Conservation (phyloP, 306 rosid species). For the Prunus kanzakura region DNA sequence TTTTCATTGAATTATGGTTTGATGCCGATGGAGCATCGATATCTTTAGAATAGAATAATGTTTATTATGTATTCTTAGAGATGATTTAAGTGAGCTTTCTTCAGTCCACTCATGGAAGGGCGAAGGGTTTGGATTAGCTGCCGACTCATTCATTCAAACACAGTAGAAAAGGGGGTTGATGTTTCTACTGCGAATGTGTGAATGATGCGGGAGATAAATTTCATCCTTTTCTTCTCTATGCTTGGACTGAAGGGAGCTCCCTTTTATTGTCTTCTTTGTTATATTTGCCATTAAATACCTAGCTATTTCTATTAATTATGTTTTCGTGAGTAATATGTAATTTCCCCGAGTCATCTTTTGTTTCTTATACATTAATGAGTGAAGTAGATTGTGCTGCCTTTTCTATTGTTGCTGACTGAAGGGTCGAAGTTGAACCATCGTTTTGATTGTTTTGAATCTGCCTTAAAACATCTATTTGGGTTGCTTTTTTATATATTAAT, state of each 20-base stretch:
- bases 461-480: neutral
- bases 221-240: conserved; percentile 64
- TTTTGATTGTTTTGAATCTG: neutral
- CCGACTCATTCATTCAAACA: conserved; percentile 96
- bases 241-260: conserved; percentile 99
- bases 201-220: conserved; percentile 85
- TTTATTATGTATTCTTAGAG: neutral
- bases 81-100: conserved; percentile 75
- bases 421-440: neutral
- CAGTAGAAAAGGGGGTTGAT: conserved; percentile 41
- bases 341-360: neutral
- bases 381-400: neutral
- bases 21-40: neutral
- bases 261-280: conserved; percentile 36
- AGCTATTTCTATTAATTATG: neutral
- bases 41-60: neutral
- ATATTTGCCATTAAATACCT: neutral
- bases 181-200: conserved; percentile 75
- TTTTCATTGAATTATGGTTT: neutral
- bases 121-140: conserved; percentile 72
- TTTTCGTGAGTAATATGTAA: neutral
- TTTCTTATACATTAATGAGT: neutral
- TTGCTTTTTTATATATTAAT: neutral
- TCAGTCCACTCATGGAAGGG: conserved; percentile 92
- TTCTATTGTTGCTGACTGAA: neutral